phyloP scores from a whole-genome alignment of 495 filamentous ascomycete genomes.

The Niebla homalea region DNA sequence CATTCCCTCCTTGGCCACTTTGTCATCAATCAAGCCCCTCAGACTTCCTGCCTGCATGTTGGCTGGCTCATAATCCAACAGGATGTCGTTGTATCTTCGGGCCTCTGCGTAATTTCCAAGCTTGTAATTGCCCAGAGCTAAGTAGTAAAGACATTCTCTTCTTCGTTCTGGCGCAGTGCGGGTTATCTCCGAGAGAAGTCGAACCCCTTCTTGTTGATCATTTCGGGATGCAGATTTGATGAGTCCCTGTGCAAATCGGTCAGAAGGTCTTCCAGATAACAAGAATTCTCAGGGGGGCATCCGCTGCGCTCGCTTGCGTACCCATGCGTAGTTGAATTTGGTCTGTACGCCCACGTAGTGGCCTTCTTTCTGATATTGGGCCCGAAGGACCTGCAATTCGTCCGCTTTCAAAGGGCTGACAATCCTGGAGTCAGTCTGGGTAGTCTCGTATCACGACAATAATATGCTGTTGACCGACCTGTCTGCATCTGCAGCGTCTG shows the following conservation, averaged over 20 bases:
- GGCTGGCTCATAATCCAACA: constrained; percentile 75
- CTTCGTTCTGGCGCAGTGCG: constrained; percentile 79
- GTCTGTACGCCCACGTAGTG: constrained; percentile 94
- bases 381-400: constrained; percentile 79
- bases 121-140: constrained; percentile 94
- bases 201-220: constrained; percentile 92
- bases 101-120: constrained; percentile 95
- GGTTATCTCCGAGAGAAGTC: constrained; percentile 92
- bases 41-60: constrained; percentile 85
- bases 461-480: constrained; percentile 41
- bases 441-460: neutral
- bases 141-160: constrained; percentile 94
- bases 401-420: constrained; percentile 70
- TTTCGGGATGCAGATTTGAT: constrained; percentile 75
- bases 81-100: constrained; percentile 79
- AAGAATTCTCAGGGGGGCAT: neutral
- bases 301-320: constrained; percentile 25
- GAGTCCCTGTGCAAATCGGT: constrained; percentile 49
- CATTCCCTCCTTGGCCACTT: constrained; percentile 85
- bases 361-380: constrained; percentile 93
- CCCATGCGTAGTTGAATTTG: constrained; percentile 99
- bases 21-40: constrained; percentile 79
- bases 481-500: constrained; percentile 96
- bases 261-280: neutral
- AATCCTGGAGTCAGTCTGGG: constrained; percentile 6